Conservation (phyloP, 208 protist genomes). For the Crithidia sp. region DNA sequence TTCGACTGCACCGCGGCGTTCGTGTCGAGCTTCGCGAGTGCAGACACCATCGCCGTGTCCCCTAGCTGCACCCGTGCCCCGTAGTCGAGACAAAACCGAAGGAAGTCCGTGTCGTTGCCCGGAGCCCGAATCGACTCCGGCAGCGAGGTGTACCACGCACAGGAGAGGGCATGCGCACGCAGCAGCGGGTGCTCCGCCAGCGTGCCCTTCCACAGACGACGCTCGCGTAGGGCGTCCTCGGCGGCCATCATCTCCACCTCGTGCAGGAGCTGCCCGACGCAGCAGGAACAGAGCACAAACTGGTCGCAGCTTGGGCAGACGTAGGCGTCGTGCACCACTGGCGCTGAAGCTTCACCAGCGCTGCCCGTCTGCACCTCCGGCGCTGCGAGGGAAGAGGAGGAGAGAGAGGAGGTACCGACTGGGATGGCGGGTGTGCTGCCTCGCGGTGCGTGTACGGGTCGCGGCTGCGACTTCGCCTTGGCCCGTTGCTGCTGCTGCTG, state of each 20-base stretch:
- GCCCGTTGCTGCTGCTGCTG: background rate
- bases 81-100: slow-evolving; percentile 82
- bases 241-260: background rate
- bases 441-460: background rate
- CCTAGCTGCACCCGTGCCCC: slow-evolving; percentile 52
- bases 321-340: slow-evolving; percentile 22
- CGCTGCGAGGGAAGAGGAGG: background rate
- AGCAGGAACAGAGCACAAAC: slow-evolving; percentile 64
- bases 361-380: background rate
- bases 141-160: slow-evolving; percentile 72
- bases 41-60: slow-evolving; percentile 40
- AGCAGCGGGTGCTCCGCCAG: slow-evolving; percentile 34
- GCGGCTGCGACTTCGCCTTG: background rate
- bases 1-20: slow-evolving; percentile 48
- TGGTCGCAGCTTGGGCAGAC: slow-evolving; percentile 70
- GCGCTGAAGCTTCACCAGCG: too few relatives aligned
- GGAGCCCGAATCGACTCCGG: slow-evolving; percentile 55
- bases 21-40: slow-evolving; percentile 41
- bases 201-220: background rate
- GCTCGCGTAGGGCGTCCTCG: background rate
- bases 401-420: background rate
- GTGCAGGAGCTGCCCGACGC: slow-evolving; percentile 27
- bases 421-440: background rate
- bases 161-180: slow-evolving; percentile 56
- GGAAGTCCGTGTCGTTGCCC: slow-evolving; percentile 79